A percentile compares a stretch with the other conserved stretches of the same genome.
These are phyloP conservation scores for Lactifluus volemus DNA, from an alignment of 768 basidiomycete genomes.

Conservation along the genomic window DNA sequence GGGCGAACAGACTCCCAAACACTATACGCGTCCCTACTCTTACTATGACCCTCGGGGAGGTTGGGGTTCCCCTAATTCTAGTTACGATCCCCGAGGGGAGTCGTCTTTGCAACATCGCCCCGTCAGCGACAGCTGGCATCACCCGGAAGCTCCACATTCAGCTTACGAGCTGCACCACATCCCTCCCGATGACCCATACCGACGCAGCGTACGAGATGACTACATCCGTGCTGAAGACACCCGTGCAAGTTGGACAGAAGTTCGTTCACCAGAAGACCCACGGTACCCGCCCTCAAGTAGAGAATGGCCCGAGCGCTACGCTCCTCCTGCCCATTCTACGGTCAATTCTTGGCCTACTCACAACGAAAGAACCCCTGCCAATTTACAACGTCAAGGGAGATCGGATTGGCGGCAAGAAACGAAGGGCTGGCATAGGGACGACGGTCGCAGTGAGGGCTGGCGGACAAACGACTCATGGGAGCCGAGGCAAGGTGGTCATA, in stretches of 20 bases:
- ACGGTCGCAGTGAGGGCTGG: constrained; percentile 33
- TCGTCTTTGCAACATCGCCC: constrained; percentile 43
- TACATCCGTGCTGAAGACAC: constrained; percentile 17
- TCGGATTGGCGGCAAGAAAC: constrained; percentile 21
- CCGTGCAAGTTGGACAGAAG: constrained; percentile 11
- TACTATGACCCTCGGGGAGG: constrained; percentile 34
- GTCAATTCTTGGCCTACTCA: constrained; percentile 10
- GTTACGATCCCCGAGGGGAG: constrained; percentile 44
- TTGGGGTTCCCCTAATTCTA: constrained; percentile 31
- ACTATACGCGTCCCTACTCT: constrained; percentile 41
- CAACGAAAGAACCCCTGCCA: constrained; percentile 4
- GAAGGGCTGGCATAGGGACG: constrained; percentile 38
- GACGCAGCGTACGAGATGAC: constrained; percentile 31
- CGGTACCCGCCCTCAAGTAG: constrained; percentile 9
- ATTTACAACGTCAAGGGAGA: constrained; percentile 11
- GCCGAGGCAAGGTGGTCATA: constrained; percentile 17
- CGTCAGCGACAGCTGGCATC: constrained; percentile 44
- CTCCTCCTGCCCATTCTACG: neutral
- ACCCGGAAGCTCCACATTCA: constrained; percentile 32
- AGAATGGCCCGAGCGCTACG: constrained; percentile 15
- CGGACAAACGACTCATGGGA: constrained; percentile 30
- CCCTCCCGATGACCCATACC: constrained; percentile 37
- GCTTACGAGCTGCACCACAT: constrained; percentile 29
- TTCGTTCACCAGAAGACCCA: constrained; percentile 10
- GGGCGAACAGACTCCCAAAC: constrained; percentile 45